These are phyloP conservation scores for Plasmodium reichenowi DNA, from an alignment of 169 alveolate species.

Conservation along the genomic window DNA sequence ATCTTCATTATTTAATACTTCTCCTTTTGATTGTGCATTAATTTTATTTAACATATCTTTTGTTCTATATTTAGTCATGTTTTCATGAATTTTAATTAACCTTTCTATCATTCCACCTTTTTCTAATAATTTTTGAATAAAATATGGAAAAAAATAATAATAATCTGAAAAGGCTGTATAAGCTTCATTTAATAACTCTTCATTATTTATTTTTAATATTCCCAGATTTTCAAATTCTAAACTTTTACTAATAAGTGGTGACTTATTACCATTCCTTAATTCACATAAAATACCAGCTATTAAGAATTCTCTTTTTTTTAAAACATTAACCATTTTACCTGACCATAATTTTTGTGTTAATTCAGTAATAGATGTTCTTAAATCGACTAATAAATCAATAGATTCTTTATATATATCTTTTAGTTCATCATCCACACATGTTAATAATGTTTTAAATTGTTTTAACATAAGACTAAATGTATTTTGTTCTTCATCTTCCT, in stretches of 20 bases:
- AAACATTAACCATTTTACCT: conserved; percentile 45
- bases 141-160: conserved; percentile 46
- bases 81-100: conserved; percentile 27
- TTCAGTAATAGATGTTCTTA: conserved; percentile 29
- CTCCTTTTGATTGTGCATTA: conserved; percentile 42
- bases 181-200: conserved; percentile 37
- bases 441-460: conserved; percentile 33
- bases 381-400: conserved; percentile 29
- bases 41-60: conserved; percentile 37
- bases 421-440: conserved; percentile 52
- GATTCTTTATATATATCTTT: conserved; percentile 34
- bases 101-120: conserved; percentile 56
- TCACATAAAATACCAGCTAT: conserved; percentile 65
- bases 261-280: conserved; percentile 52
- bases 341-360: conserved; percentile 54
- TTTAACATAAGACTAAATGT: conserved; percentile 30
- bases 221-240: conserved; percentile 53
- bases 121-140: conserved; percentile 26
- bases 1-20: conserved; percentile 56
- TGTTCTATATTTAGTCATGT: conserved; percentile 54
- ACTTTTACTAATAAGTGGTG: conserved; percentile 20
- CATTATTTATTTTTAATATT: conserved; percentile 49
- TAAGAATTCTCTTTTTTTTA: conserved; percentile 57
- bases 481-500: conserved; percentile 31
- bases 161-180: conserved; percentile 58